These are phyloP conservation scores for Globisporangium parvum DNA, from an alignment of 352 stramenopile genomes.

Conservation along the genomic window DNA sequence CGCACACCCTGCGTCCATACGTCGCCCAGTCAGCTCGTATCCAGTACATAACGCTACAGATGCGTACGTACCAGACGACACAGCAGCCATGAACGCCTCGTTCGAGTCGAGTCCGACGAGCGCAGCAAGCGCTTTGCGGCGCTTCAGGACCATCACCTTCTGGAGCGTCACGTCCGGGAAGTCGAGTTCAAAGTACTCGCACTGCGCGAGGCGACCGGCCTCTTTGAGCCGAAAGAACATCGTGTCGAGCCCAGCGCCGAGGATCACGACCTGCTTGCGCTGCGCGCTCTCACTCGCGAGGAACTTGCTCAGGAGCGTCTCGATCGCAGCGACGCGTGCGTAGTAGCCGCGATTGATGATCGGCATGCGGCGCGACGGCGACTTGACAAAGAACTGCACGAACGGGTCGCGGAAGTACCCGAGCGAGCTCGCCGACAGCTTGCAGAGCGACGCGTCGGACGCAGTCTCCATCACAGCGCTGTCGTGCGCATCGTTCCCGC, in stretches of 20 bases:
- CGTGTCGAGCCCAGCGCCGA: conserved; percentile 77
- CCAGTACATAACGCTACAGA: too few relatives aligned
- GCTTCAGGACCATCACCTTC: conserved; percentile 73
- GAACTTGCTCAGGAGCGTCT: conserved; percentile 67
- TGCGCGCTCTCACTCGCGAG: conserved; percentile 18
- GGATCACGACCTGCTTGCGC: conserved; percentile 66
- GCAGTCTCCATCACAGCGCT: conserved; percentile 75
- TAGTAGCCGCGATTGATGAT: conserved; percentile 90
- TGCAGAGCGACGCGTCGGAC: conserved; percentile 78
- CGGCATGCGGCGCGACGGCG: conserved; percentile 76
- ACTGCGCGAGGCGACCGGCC: conserved; percentile 24
- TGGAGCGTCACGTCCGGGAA: conserved; percentile 76
- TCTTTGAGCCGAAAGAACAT: conserved; percentile 79
- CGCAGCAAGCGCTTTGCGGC: conserved; percentile 47
- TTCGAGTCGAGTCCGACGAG: conserved; percentile 33
- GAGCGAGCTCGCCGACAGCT: conserved; percentile 67
- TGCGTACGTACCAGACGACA: conserved; percentile 40
- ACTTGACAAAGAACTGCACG: conserved; percentile 78
- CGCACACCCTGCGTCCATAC: conserved; percentile 25
- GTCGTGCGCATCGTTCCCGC: conserved; percentile 33
- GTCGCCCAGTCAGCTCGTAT: too few relatives aligned
- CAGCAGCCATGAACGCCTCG: conserved; percentile 44
- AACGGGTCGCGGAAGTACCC: conserved; percentile 81
- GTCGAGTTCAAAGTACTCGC: conserved; percentile 83
- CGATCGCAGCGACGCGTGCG: conserved; percentile 65